Evolutionary conservation across 352 stramenopile genomes (phyloP).

Genomic region (Globisporangium apiculatum): DNA sequence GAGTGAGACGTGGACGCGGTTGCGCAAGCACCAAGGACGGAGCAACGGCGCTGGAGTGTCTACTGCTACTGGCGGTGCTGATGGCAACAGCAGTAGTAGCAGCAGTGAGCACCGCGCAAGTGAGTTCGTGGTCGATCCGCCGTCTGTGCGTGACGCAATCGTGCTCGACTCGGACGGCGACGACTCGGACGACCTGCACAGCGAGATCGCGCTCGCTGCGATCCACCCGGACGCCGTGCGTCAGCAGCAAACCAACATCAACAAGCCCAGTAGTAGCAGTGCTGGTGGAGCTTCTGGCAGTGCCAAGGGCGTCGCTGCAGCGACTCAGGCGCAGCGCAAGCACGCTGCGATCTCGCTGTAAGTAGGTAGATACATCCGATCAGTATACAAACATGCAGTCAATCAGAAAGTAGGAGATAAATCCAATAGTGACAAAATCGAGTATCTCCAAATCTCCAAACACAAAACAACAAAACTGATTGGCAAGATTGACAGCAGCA

Average conservation of each 20-base stretch:
- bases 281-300: neutral
- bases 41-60: neutral
- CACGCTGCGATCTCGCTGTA: constrained; percentile 16
- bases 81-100: neutral
- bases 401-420: too few species aligned
- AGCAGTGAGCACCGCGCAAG: neutral
- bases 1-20: constrained; percentile 40
- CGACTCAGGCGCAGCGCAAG: constrained; percentile 19
- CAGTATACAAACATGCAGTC: neutral
- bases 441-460: too few species aligned
- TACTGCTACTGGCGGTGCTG: too few species aligned
- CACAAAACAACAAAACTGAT: neutral
- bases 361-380: neutral
- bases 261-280: neutral
- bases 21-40: constrained; percentile 42
- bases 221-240: constrained; percentile 26
- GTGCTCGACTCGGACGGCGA: constrained; percentile 13
- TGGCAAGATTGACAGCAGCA: neutral
- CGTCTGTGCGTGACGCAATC: constrained; percentile 18
- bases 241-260: constrained; percentile 8
- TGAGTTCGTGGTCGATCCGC: constrained; percentile 14
- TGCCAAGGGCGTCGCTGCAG: neutral
- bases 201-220: constrained; percentile 1
- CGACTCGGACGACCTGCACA: constrained; percentile 10
- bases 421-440: too few species aligned